Conservation (phyloP, 306 rosid species). For the Cicer bijugum region DNA sequence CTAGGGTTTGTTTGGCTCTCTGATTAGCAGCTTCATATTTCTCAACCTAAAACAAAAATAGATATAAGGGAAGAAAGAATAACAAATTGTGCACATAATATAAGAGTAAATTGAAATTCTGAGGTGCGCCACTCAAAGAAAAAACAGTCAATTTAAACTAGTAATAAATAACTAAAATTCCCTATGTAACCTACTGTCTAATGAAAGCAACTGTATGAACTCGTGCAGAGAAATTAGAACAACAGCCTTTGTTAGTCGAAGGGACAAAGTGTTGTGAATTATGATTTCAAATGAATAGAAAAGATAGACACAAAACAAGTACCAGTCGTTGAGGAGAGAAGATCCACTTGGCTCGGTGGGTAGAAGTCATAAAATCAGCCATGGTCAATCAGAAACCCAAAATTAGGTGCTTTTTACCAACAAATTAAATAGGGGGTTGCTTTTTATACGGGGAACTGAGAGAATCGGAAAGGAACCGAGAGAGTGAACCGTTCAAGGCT, state of each 20-base stretch:
- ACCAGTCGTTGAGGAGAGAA: conserved; percentile 81
- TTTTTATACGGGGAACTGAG: too few relatives aligned
- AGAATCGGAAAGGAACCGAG: too few relatives aligned
- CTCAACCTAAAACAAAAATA: conserved; percentile 54
- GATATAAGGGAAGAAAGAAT: background rate
- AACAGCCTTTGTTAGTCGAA: background rate
- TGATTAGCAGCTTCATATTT: conserved; percentile 73
- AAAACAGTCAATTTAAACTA: background rate
- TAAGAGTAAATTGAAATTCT: conserved; percentile 27
- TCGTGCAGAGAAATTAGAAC: conserved; percentile 13
- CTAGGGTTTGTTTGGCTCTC: conserved; percentile 68
- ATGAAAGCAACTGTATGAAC: background rate
- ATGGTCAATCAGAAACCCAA: conserved; percentile 48
- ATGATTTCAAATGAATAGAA: conserved; percentile 34
- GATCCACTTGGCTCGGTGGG: conserved; percentile 87
- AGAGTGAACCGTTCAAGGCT: too few relatives aligned
- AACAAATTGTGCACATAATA: conserved; percentile 1
- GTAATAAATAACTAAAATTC: background rate
- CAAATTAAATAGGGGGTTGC: background rate
- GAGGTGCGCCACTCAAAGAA: background rate
- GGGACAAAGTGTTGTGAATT: conserved; percentile 1
- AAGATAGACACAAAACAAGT: conserved; percentile 26
- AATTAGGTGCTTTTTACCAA: background rate
- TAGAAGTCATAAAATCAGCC: conserved; percentile 90
- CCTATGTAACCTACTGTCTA: background rate